phyloP scores from a whole-genome alignment of 805 yeast genomes.

The Gaillardinia entomophila region DNA sequence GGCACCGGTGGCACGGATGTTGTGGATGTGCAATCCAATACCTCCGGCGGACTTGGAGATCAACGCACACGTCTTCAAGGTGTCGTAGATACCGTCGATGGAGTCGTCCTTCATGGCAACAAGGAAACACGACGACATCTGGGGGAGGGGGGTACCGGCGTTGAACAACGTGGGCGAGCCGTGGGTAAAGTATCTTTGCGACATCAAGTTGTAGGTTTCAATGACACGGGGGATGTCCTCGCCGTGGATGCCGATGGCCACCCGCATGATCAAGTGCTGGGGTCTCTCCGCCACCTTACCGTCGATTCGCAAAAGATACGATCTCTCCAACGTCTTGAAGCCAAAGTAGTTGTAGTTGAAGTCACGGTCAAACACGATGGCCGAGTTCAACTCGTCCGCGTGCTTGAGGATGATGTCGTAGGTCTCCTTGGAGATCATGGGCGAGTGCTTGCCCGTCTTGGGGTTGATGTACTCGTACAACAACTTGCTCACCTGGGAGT shows the following conservation, averaged over 20 bases:
- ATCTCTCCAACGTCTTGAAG: constrained; percentile 56
- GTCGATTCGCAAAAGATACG: constrained; percentile 48
- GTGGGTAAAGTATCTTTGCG: constrained; percentile 53
- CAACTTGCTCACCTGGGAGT: constrained; percentile 69
- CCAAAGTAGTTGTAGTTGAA: constrained; percentile 56
- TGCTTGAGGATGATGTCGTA: constrained; percentile 31
- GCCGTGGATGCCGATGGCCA: constrained; percentile 56
- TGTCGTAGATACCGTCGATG: constrained; percentile 57
- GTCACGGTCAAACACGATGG: constrained; percentile 44
- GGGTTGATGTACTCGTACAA: constrained; percentile 79
- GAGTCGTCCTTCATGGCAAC: constrained; percentile 62
- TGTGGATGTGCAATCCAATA: constrained; percentile 57
- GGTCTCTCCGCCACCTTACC: constrained; percentile 60
- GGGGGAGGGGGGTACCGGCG: constrained; percentile 57
- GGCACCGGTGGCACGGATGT: constrained; percentile 54
- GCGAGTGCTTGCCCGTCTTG: constrained; percentile 55
- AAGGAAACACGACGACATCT: constrained; percentile 59
- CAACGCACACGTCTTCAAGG: constrained; percentile 55
- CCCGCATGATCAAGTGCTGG: constrained; percentile 58
- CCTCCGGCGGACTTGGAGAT: constrained; percentile 62
- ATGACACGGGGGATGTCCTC: constrained; percentile 45
- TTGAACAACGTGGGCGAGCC: constrained; percentile 60
- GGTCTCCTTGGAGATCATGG: constrained; percentile 39
- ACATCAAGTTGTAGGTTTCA: constrained; percentile 56
- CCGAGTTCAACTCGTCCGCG: constrained; percentile 40